Percentiles rank a stretch among this genome's conserved stretches.
Evolutionary conservation across 306 rosid genomes (phyloP).

Genomic region (Glycine soja): DNA sequence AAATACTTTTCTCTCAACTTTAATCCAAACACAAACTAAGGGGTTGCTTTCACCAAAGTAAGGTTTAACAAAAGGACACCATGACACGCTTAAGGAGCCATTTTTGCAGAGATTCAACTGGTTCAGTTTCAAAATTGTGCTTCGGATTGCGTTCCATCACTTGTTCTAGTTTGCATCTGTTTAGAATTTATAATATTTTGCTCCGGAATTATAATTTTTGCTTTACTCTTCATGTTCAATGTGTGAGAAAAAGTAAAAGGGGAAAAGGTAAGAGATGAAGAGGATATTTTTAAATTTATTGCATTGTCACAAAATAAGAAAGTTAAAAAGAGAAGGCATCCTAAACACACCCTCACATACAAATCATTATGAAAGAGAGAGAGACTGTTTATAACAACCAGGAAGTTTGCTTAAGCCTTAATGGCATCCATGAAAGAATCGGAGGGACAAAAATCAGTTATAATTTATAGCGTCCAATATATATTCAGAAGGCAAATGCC

Average conservation of each 20-base stretch:
- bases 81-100: background rate
- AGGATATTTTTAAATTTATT: background rate
- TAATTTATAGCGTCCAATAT: too few species aligned
- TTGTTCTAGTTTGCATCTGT: background rate
- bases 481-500: too few species aligned
- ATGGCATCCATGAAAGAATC: too few species aligned
- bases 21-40: too few species aligned
- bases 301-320: background rate
- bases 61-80: too few species aligned
- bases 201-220: background rate
- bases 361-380: too few species aligned
- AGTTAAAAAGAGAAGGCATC: constrained; percentile 9
- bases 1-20: too few species aligned
- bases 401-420: too few species aligned
- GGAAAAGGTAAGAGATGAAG: background rate
- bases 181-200: background rate
- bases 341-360: background rate
- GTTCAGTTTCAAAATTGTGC: background rate
- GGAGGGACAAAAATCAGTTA: too few species aligned
- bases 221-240: background rate
- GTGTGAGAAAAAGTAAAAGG: background rate
- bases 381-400: too few species aligned
- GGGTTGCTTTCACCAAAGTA: too few species aligned
- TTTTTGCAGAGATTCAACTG: background rate
- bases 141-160: background rate